Evolutionary conservation across 352 stramenopile species (phyloP), one percentile per base, ranked within the genome.

Genomic region (Phytopythium helicoides): DNA sequence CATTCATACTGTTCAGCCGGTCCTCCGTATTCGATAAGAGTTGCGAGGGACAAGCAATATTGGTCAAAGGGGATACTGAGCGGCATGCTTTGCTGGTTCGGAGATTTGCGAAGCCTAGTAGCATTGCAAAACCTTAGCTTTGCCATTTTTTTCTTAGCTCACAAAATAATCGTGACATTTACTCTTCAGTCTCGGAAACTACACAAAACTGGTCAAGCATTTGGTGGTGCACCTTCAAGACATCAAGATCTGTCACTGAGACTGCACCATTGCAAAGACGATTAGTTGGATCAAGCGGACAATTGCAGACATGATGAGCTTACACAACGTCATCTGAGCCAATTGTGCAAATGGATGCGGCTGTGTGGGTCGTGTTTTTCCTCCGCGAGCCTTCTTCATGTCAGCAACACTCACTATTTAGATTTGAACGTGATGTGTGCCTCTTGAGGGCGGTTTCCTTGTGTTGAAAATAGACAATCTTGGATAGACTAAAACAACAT

Each of bases 1-100:
- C 78, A 89, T 33, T 82, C 62, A 34, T 86, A 87, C 44, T 87
- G 76, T 47, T 89, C 73, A 1, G 37, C 19, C 2, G 62, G 31
- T 0, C 65, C 69, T 14, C 78, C 78, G 34, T 68, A 64, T 6
- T 74, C 54, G 33, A 84, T 70, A 6, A 89, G 52, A 5, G 71
- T 73, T 34, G 54, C 69, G 0, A 87, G 39, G 6, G 65, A 68
- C 0, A 70, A 23, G 35, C 69, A 83, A 28, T 86, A 89, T 28
- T 86, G 75, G 28, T 75, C 66, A 25, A 89, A 82, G 0, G 71
- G 68, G 3, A 87, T 49, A 9, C 47, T 52, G 11, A 52, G 11
- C 0, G 31, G 15, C 15, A 6, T 14, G 14, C 5, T n/a, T 22
- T 9, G 8, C 14, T n/a, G 18, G n/a, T 41, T 41, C 14, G 36